These are phyloP conservation scores for Ramularia collo-cygni DNA, from an alignment of 2,329 filamentous ascomycete species.

Conservation along the genomic window DNA sequence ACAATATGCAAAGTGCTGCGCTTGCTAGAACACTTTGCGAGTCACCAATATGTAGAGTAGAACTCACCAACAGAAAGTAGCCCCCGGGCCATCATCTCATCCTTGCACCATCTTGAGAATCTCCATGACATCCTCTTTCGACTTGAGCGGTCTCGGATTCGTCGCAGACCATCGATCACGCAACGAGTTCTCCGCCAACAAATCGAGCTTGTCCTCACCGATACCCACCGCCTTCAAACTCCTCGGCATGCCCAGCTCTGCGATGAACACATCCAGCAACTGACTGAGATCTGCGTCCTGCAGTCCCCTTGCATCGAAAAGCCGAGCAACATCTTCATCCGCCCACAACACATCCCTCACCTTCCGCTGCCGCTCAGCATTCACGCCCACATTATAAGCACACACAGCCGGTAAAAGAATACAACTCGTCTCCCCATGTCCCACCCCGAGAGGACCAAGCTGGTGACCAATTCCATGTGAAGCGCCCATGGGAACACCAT, in stretches of 20 bases:
- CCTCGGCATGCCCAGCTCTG: constrained; percentile 48
- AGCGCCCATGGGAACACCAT: constrained; percentile 34
- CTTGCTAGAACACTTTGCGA: no score
- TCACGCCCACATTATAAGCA: constrained; percentile 45
- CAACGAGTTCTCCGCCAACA: constrained; percentile 45
- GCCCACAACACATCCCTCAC: constrained; percentile 37
- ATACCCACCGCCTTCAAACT: constrained; percentile 48
- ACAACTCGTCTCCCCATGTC: constrained; percentile 55
- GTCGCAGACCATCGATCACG: constrained; percentile 45
- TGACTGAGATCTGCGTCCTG: constrained; percentile 42
- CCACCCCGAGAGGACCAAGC: constrained; percentile 47
- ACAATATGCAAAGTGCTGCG: no score
- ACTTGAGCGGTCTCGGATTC: constrained; percentile 44
- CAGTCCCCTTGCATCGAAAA: constrained; percentile 29
- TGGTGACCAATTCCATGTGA: constrained; percentile 40
- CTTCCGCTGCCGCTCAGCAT: constrained; percentile 37
- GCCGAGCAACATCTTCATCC: constrained; percentile 30
- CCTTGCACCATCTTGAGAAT: constrained; percentile 39
- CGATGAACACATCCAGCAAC: constrained; percentile 45
- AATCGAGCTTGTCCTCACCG: constrained; percentile 39
- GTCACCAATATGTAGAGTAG: no score
- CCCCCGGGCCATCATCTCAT: no score
- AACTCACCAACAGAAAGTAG: no score
- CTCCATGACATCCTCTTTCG: constrained; percentile 45
- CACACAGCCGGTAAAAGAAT: constrained; percentile 50